These are phyloP conservation scores for Suillus discolor DNA, from an alignment of 768 basidiomycete species.

Conservation along the genomic window DNA sequence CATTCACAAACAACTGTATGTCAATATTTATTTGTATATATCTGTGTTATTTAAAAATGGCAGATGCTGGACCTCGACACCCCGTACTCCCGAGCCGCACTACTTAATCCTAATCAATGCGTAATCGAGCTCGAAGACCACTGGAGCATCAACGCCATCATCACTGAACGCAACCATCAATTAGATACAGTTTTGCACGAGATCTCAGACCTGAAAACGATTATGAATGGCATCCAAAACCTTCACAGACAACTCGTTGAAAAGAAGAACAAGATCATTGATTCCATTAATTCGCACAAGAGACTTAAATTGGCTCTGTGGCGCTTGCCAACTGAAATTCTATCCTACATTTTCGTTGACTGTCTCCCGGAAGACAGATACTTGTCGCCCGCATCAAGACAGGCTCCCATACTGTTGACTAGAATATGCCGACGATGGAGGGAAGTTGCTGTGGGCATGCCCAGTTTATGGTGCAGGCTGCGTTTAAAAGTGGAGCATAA, in stretches of 20 bases:
- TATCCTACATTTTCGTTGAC: not conserved
- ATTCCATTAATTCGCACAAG: conserved; percentile 23
- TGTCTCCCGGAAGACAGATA: not conserved
- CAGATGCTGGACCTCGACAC: no score
- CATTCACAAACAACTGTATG: no score
- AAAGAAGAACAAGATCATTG: conserved; percentile 15
- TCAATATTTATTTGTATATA: no score
- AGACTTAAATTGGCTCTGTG: conserved; percentile 34
- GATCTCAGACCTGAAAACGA: conserved; percentile 13
- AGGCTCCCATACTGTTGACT: not conserved
- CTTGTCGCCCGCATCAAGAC: not conserved
- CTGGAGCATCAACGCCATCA: conserved; percentile 18
- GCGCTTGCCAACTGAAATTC: conserved; percentile 43
- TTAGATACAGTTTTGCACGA: conserved; percentile 18
- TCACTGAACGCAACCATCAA: conserved; percentile 19
- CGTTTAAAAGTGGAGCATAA: not conserved
- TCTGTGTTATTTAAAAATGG: no score
- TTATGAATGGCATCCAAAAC: conserved; percentile 16
- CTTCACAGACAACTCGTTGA: conserved; percentile 18
- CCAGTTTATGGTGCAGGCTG: not conserved
- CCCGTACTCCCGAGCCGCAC: no score
- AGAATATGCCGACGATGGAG: not conserved
- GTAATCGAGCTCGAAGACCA: conserved; percentile 11
- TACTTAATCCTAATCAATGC: no score
- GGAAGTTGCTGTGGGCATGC: not conserved